Evolutionary conservation across 257 asterid genomes (phyloP), one percentile per base, ranked within the genome.

Genomic region (Hygrophila difformis): DNA sequence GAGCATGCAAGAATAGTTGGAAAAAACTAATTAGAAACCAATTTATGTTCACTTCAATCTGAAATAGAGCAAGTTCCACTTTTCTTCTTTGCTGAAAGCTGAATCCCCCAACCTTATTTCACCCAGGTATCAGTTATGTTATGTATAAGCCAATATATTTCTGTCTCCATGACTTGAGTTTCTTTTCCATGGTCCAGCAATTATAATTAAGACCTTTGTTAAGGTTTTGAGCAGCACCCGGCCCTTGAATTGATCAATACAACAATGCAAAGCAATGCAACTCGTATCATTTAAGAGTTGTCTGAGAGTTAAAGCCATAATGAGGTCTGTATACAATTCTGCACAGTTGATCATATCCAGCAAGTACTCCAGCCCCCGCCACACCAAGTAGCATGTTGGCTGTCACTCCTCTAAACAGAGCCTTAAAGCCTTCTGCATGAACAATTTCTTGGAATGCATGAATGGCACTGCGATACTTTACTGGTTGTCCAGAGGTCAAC

Each of bases 361-460:
- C 93, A 61, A 89, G 98, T 17, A 86, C 96, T 49, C 96, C 96
- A 22, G 96, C 98, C 48, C 98, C 96, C 10, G 96, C 94, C 44
- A 85, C 74, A 28, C 98, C 96, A 16, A 82, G 78, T 49, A 89
- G 82, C 73, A 85, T 77, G 61, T 89, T 89, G 53, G 98, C 94
- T 0, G 84, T 62, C 53, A 79, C 94, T 61, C 98, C 97, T 62
- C 93, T 71, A 47, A 56, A 88, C 13, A 84, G 79, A 8, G 87
- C 85, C 14, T 58, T 1, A 60, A 69, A 68, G 20, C 97, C 97
- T 70, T 88, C 96, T 2, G 24, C 48, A 8, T 67, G 79, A 44
- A 71, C 47, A 59, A 88, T 81, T 67, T 88, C 94, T 11, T 34
- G 74, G 47, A 84, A 72, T 22, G 97, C 95, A 56, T 77, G 93